Conservation (phyloP, 2,329 filamentous ascomycete species). For the Claviceps sp. region DNA sequence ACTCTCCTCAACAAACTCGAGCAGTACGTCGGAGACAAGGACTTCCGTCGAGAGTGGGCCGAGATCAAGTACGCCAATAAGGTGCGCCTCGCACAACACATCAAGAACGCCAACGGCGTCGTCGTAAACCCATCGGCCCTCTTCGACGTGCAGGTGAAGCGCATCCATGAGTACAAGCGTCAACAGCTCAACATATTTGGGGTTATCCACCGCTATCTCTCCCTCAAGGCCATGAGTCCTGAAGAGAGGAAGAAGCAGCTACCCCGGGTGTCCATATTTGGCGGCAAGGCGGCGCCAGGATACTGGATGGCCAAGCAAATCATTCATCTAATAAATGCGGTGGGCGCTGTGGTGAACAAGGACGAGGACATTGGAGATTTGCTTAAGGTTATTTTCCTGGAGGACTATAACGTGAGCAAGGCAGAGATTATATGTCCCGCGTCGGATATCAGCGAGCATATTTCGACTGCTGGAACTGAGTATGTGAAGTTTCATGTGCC, state of each 20-base stretch:
- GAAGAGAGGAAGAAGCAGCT: slow-evolving; percentile 78
- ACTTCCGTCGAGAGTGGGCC: slow-evolving; percentile 87
- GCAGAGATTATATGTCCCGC: slow-evolving; percentile 92
- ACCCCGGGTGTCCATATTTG: slow-evolving; percentile 89
- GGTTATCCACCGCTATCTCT: slow-evolving; percentile 86
- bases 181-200: slow-evolving; percentile 99
- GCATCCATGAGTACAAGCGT: slow-evolving; percentile 98
- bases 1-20: slow-evolving; percentile 80
- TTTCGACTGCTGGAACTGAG: slow-evolving; percentile 95
- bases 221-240: slow-evolving; percentile 70
- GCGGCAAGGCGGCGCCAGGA: slow-evolving; percentile 91
- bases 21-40: slow-evolving; percentile 68
- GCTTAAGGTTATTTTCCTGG: slow-evolving; percentile 92
- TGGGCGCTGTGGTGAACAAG: slow-evolving; percentile 80
- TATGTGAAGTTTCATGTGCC: slow-evolving; percentile 20
- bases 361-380: slow-evolving; percentile 86
- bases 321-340: slow-evolving; percentile 90
- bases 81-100: slow-evolving; percentile 78
- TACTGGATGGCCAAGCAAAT: slow-evolving; percentile 99
- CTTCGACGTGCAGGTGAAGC: slow-evolving; percentile 97
- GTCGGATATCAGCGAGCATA: slow-evolving; percentile 94
- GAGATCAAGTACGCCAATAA: slow-evolving; percentile 98
- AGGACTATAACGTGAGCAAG: slow-evolving; percentile 99
- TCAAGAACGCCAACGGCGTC: slow-evolving; percentile 68
- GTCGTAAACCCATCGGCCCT: slow-evolving; percentile 76